Conservation (phyloP, 208 protist genomes). For the Acanthamoeba royreba region DNA sequence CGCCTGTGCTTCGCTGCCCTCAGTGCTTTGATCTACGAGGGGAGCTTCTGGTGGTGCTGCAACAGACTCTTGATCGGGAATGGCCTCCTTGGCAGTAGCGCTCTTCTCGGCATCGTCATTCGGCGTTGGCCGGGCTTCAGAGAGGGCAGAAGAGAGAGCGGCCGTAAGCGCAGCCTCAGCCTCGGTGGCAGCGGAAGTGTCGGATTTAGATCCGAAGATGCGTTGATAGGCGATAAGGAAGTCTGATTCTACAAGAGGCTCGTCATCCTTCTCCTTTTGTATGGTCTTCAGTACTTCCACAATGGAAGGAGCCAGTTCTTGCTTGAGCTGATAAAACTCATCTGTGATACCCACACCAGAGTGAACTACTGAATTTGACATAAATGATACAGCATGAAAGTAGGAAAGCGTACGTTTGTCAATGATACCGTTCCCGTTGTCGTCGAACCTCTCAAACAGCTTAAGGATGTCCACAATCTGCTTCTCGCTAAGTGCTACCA, state of each 20-base stretch:
- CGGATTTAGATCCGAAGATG: neutral
- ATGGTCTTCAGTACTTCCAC: neutral
- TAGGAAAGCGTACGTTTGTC: conserved; percentile 1
- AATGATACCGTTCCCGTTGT: conserved; percentile 19
- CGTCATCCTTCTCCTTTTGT: neutral
- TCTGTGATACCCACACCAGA: neutral
- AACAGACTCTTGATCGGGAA: no score
- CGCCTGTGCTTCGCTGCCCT: no score
- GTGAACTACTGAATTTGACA: neutral
- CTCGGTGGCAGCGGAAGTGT: neutral
- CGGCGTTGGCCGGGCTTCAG: neutral
- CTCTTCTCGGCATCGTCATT: no score
- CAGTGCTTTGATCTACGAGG: no score
- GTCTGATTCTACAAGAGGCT: neutral
- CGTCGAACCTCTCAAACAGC: neutral
- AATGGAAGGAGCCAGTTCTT: neutral
- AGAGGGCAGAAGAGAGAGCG: neutral
- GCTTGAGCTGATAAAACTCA: conserved; percentile 42
- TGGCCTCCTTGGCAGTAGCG: no score
- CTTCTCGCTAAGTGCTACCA: neutral
- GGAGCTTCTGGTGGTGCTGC: no score
- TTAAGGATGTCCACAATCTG: neutral
- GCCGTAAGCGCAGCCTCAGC: neutral
- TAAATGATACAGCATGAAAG: neutral
- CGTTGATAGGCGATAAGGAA: neutral